A percentile compares a stretch with the other conserved stretches of the same genome.
phyloP scores from a whole-genome alignment of 257 asterid species.

The Capsicum rhomboideum region DNA sequence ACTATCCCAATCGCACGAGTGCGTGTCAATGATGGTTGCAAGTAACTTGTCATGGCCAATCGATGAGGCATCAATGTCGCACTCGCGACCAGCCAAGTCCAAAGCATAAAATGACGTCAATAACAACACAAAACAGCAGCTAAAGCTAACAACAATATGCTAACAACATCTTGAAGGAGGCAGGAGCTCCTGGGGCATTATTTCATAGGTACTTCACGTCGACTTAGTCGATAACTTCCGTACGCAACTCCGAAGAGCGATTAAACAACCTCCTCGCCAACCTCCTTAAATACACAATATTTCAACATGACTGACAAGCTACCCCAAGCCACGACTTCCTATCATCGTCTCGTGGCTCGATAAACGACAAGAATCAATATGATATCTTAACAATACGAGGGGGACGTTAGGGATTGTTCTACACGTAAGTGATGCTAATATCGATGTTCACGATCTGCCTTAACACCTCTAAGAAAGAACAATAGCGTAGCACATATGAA shows the following conservation, averaged over 20 bases:
- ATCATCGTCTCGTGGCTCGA: not conserved
- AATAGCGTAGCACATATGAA: not conserved
- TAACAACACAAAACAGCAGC: too few relatives aligned
- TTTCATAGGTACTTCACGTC: not conserved
- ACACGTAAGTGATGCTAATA: too few relatives aligned
- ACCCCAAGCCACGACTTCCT: not conserved
- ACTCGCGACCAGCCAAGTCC: too few relatives aligned
- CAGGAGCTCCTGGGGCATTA: not conserved
- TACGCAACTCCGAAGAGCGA: not conserved
- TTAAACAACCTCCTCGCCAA: not conserved
- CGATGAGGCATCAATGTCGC: too few relatives aligned
- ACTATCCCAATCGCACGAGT: too few relatives aligned
- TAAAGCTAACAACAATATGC: not conserved
- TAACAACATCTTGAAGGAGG: not conserved
- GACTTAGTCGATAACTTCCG: not conserved
- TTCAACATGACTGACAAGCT: not conserved
- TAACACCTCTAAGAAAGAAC: not conserved
- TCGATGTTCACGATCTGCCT: not conserved
- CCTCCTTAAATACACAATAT: not conserved
- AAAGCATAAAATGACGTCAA: too few relatives aligned
- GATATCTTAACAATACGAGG: not conserved
- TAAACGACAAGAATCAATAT: not conserved
- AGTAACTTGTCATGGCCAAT: too few relatives aligned
- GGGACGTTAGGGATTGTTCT: not conserved
- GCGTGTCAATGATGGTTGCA: too few relatives aligned